Percentiles rank a stretch among this genome's conserved stretches.
Evolutionary conservation across 2,329 filamentous ascomycete genomes (phyloP).

Genomic region (Tolypocladium nubicola): DNA sequence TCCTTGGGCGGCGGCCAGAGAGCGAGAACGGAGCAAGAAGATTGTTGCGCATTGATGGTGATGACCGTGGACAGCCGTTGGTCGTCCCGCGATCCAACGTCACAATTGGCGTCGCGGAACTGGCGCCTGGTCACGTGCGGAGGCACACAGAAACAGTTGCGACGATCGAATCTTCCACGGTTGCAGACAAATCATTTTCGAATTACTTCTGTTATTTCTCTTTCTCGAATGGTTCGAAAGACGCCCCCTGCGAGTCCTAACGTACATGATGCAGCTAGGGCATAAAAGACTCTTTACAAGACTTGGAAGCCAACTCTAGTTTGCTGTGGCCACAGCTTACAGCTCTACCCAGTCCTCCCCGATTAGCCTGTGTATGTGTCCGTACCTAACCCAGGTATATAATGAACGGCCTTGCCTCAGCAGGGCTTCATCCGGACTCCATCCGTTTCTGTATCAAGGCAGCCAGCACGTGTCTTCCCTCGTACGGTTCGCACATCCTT

Average conservation of each 20-base stretch:
- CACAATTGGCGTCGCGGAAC: constrained; percentile 12
- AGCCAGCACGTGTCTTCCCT: not conserved
- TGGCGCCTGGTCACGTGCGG: constrained; percentile 27
- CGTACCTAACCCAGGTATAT: not conserved
- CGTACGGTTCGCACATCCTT: not conserved
- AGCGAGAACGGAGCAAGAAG: not conserved
- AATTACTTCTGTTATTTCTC: not conserved
- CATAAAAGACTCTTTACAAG: not conserved
- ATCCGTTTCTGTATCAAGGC: not conserved
- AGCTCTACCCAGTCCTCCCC: not conserved
- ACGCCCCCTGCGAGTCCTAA: not conserved
- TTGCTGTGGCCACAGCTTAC: not conserved
- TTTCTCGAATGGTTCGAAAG: not conserved
- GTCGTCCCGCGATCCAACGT: not conserved
- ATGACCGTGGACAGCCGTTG: not conserved
- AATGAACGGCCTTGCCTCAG: not conserved
- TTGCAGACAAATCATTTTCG: not conserved
- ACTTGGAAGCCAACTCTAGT: not conserved
- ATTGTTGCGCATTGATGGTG: not conserved
- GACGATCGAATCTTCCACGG: not conserved
- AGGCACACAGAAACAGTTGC: not conserved
- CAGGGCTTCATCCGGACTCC: not conserved
- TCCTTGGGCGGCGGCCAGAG: not conserved
- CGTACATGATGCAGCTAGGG: not conserved
- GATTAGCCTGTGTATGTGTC: not conserved